Percentiles rank a stretch among this genome's conserved stretches.
phyloP scores from a whole-genome alignment of 2,329 filamentous ascomycete species.

The Aspergillus novoparasiticus region DNA sequence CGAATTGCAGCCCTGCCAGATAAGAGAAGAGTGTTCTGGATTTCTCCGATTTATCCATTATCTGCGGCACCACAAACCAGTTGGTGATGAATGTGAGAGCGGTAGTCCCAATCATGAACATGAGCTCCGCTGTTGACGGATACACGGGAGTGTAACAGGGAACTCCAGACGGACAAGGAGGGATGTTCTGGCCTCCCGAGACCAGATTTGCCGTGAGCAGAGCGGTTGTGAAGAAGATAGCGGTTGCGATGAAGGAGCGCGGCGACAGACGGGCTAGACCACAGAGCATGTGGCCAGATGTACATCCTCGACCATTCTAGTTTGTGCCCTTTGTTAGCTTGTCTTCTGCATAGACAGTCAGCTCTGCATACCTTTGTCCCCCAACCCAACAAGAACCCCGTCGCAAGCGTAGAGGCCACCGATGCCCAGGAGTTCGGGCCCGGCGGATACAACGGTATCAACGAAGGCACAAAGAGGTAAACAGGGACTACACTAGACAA shows the following conservation, averaged over 20 bases:
- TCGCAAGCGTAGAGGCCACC: constrained; percentile 41
- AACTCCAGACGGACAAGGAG: constrained; percentile 37
- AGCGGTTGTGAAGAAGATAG: constrained; percentile 47
- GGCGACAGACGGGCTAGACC: constrained; percentile 53
- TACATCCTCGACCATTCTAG: constrained; percentile 54
- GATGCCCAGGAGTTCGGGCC: constrained; percentile 37
- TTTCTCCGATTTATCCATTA: constrained; percentile 30
- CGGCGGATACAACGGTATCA: constrained; percentile 48
- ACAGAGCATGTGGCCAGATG: constrained; percentile 60
- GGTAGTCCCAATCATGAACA: constrained; percentile 38
- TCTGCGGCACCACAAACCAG: constrained; percentile 34
- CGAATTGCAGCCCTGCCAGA: constrained; percentile 54
- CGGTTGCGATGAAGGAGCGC: constrained; percentile 53
- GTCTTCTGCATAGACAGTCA: background rate
- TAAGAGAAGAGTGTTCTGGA: constrained; percentile 45
- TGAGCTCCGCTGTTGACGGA: constrained; percentile 39
- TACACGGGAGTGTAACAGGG: constrained; percentile 53
- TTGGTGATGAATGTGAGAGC: constrained; percentile 35
- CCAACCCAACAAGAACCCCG: constrained; percentile 53
- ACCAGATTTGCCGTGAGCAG: constrained; percentile 46
- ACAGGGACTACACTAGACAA: constrained; percentile 47
- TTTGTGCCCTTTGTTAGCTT: background rate
- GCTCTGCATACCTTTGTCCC: constrained; percentile 51
- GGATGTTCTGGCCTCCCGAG: constrained; percentile 40
- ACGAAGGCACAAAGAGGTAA: constrained; percentile 45